Base-by-base conservation (phyloP, 192 early-diverging fungal species). In the Backusella australiensis region DNA sequence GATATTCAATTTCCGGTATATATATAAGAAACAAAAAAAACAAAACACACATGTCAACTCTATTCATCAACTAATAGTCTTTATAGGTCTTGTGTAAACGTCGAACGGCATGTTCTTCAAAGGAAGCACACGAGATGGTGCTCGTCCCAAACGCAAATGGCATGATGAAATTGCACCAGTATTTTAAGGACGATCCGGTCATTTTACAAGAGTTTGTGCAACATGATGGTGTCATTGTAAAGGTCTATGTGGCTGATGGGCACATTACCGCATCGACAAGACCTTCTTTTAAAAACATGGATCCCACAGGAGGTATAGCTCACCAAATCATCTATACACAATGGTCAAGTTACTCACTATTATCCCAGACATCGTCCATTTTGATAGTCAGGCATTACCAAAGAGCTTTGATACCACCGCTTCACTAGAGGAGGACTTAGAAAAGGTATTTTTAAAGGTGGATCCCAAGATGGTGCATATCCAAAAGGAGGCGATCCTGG, bases 151-250 rank as follows among this genome's bases (percentile, higher is more conserved):
- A 75, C 11, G 41, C 38, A 39, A 4, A 68, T 0, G 67, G 34
- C 26, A 71, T 81, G 41, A 15, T 19, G 15, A 59, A 71, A 12
- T 39, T 72, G 32, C 1, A 67, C 29, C 34, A 71, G 53, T 78
- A 77, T 53, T 35, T 66, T 3, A 39, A 39, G 0, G 34, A 74
- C 15, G 82, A 79, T 34, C 75, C 75, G 4, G 75, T 83, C 3
- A 83, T 83, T 17, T 52, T 83, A 23, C 82, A 83, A 71, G 75
- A 79, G 32, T 83, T 83, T 29, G 77, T 83, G 53, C 75, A 77
- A 41, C 82, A 83, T 69, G 82, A 80, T 67, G 82, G 82, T 1
- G 69, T 80, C 7, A 77, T 83, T 67, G 71, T 80, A 14, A 83
- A 83, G 26, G 76, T 83, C 0, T 83, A 83, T 59, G 82, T 79